These are phyloP conservation scores for Phytophthora vignae DNA, from an alignment of 352 stramenopile species.

Conservation along the genomic window DNA sequence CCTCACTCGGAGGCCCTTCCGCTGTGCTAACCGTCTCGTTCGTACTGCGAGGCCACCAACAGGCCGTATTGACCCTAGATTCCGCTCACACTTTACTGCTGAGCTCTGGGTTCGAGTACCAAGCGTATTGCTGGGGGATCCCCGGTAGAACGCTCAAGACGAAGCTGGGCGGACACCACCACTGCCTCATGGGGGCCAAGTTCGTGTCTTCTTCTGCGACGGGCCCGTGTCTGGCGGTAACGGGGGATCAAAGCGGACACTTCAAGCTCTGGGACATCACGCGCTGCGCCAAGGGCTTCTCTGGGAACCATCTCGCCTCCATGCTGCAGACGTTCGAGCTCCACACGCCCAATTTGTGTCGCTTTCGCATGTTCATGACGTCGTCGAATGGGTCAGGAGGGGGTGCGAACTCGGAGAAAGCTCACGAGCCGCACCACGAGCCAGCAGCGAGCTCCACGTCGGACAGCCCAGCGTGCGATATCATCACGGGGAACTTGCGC, in stretches of 20 bases:
- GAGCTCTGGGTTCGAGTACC: constrained; percentile 84
- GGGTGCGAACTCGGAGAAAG: constrained; percentile 10
- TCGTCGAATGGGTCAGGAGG: constrained; percentile 16
- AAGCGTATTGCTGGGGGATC: constrained; percentile 84
- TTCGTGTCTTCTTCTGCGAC: constrained; percentile 55
- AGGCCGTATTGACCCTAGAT: constrained; percentile 73
- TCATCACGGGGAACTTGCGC: constrained; percentile 62
- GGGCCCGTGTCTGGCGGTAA: constrained; percentile 53
- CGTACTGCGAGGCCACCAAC: constrained; percentile 67
- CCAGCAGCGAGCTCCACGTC: constrained; percentile 3
- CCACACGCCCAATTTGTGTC: constrained; percentile 51
- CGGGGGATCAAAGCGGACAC: constrained; percentile 73
- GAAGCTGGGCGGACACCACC: constrained; percentile 69
- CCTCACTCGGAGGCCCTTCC: constrained; percentile 30
- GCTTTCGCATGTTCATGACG: constrained; percentile 52
- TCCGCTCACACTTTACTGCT: constrained; percentile 66
- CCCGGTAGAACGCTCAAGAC: constrained; percentile 54
- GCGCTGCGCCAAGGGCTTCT: constrained; percentile 53
- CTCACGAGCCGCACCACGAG: constrained; percentile 21
- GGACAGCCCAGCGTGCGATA: constrained; percentile 48
- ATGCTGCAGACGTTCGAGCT: constrained; percentile 64
- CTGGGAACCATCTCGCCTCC: constrained; percentile 38
- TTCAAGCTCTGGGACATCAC: constrained; percentile 87
- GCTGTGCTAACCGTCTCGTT: constrained; percentile 52
- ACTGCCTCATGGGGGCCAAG: constrained; percentile 69